Evolutionary conservation across 1,284 basidiomycete species (phyloP).

Genomic region (Vanrija sp.): DNA sequence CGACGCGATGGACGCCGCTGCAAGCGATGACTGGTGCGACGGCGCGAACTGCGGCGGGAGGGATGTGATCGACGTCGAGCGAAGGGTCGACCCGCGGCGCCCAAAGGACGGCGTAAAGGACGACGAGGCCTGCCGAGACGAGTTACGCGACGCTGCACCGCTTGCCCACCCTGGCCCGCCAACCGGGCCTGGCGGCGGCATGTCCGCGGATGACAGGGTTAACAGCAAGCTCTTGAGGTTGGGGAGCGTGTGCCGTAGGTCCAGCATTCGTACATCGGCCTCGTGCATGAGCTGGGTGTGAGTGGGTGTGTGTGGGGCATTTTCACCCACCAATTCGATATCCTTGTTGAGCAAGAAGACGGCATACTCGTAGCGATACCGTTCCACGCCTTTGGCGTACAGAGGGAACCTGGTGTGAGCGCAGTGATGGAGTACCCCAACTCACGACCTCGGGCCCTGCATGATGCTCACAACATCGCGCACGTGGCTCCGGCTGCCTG

Average conservation of each 20-base stretch:
- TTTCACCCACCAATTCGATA: slow-evolving; percentile 74
- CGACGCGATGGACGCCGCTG: background rate
- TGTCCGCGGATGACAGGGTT: slow-evolving; percentile 57
- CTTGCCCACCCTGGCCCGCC: slow-evolving; percentile 17
- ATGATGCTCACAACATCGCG: slow-evolving; percentile 87
- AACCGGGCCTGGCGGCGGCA: slow-evolving; percentile 20
- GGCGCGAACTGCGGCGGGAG: background rate
- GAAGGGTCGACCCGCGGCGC: too few relatives aligned
- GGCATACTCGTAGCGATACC: slow-evolving; percentile 95
- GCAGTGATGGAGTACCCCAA: background rate
- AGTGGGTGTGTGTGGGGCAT: slow-evolving; percentile 2
- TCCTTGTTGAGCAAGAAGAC: slow-evolving; percentile 97
- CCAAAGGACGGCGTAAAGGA: too few relatives aligned
- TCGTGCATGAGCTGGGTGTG: slow-evolving; percentile 75
- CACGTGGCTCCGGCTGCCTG: slow-evolving; percentile 81
- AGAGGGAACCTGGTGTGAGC: slow-evolving; percentile 71
- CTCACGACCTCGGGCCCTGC: slow-evolving; percentile 78
- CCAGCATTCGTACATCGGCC: slow-evolving; percentile 76
- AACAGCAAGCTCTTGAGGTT: slow-evolving; percentile 92
- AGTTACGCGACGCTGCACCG: slow-evolving; percentile 10
- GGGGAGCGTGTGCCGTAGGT: slow-evolving; percentile 91
- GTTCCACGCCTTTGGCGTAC: slow-evolving; percentile 89
- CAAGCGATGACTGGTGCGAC: background rate
- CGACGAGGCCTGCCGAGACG: slow-evolving; percentile 7
- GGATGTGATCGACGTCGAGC: background rate